These are phyloP conservation scores for Pseudogymnoascus sp. DNA, from an alignment of 2,329 filamentous ascomycete species.

Conservation along the genomic window DNA sequence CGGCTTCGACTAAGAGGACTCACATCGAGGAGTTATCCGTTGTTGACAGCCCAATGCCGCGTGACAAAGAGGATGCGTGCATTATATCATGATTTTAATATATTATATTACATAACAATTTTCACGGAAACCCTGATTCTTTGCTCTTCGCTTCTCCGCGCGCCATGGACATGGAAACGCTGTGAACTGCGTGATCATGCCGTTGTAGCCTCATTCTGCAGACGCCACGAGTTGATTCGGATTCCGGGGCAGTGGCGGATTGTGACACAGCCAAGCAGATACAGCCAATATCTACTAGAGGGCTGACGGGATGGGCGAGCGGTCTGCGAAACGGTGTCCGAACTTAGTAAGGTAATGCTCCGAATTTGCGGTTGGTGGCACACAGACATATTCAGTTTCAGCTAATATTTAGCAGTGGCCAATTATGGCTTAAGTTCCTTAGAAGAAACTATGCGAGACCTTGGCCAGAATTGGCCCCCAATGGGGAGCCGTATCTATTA, in stretches of 20 bases:
- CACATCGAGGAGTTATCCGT: not conserved
- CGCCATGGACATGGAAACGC: not conserved
- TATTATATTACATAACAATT: not conserved
- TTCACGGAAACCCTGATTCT: too few species aligned
- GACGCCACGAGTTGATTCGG: not conserved
- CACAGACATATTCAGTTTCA: not conserved
- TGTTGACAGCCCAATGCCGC: not conserved
- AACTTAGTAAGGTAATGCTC: not conserved
- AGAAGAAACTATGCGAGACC: not conserved
- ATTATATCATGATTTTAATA: not conserved
- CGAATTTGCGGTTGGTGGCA: not conserved
- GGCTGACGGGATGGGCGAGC: not conserved
- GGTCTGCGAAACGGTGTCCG: conserved; percentile 1
- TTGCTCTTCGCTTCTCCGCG: not conserved
- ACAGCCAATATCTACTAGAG: not conserved
- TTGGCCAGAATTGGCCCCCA: not conserved
- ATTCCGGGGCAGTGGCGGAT: not conserved
- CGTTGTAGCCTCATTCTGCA: not conserved
- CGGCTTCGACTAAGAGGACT: not conserved
- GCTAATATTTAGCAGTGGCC: not conserved
- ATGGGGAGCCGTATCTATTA: not conserved
- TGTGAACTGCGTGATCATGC: not conserved
- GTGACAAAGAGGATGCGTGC: not conserved
- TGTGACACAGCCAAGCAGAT: not conserved
- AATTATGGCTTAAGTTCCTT: not conserved